Evolutionary conservation across 345 rosid genomes (phyloP), one percentile per base, ranked within the genome.

Genomic region (Tarenaya hassleriana): DNA sequence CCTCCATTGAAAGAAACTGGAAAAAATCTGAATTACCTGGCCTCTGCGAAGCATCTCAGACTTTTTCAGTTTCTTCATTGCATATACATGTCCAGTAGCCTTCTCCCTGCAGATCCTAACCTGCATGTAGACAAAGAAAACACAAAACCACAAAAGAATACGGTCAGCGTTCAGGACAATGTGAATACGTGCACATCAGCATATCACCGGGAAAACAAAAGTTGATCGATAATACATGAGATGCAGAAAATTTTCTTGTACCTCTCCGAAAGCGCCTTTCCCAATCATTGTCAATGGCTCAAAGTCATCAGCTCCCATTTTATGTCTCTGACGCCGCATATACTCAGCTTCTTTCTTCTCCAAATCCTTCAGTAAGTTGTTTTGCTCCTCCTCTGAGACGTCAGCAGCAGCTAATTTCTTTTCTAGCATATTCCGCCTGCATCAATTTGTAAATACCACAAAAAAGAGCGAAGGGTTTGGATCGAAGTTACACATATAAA

Each of bases 191-290:
- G 24, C 41, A 37, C 0, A 2, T 14, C 45, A n/a, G n/a, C 7
- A 10, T 41, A 41, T 46, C 27, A 17, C 11, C 27, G 19, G 5
- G 18, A 39, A 48, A 43, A 34, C 27, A 47, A 12, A 5, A 46
- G 24, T 34, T 16, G 6, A 14, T 16, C 7, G 16, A 3, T 9
- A 51, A 33, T n/a, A 9, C 1, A 33, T 21, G 16, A 31, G 27
- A 42, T 27, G n/a, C 29, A 59, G 20, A 42, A 29, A 50, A 8
- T 59, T 3, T 14, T 24, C 24, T 19, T 46, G 15, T 75, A 90
- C 97, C 98, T 91, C 98, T 56, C 98, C 98, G 64, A 91, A 91
- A 59, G 96, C 98, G 31, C 98, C 98, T 73, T 87, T 91, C 47
- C 98, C 98, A 70, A 91, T 91, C 96, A 91, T 87, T 50, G 98